Conservation (phyloP, 1,284 basidiomycete species). For the Cutaneotrichosporon spelunceum region DNA sequence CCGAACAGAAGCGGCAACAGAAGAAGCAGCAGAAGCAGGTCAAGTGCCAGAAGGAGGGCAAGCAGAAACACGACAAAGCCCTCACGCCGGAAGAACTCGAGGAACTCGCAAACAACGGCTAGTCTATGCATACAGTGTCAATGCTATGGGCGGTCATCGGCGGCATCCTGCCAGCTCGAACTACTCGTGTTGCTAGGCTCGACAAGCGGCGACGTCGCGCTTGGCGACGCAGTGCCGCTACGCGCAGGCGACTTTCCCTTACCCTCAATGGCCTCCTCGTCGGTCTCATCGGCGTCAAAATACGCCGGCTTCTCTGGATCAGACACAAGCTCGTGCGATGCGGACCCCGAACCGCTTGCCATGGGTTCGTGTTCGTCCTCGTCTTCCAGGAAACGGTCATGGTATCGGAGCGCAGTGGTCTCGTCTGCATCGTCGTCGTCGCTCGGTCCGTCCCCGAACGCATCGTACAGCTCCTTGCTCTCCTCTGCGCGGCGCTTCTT, state of each 20-base stretch:
- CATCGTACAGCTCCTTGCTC: constrained; percentile 79
- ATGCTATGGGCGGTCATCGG: constrained; percentile 29
- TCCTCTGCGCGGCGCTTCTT: constrained; percentile 40
- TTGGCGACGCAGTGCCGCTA: background rate
- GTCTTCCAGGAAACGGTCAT: constrained; percentile 51
- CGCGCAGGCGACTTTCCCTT: background rate
- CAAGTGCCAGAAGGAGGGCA: background rate
- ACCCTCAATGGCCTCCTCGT: constrained; percentile 2
- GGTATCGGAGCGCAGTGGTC: constrained; percentile 42
- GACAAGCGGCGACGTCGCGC: background rate
- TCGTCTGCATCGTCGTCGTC: constrained; percentile 42
- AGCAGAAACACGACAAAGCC: background rate
- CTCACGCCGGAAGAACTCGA: constrained; percentile 7
- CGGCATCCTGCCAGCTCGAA: constrained; percentile 47
- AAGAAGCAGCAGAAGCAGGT: background rate
- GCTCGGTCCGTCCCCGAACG: constrained; percentile 67
- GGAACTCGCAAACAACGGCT: constrained; percentile 5
- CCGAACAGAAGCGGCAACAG: background rate
- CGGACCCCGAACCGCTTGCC: constrained; percentile 8
- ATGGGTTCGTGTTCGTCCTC: constrained; percentile 32
- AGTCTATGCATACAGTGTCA: constrained; percentile 9
- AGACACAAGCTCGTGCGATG: background rate
- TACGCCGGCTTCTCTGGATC: constrained; percentile 23
- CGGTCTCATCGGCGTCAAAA: constrained; percentile 28
- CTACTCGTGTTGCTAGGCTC: constrained; percentile 28